These are phyloP conservation scores for Strombidium stylifer DNA, from an alignment of 73 alveolate species.

Conservation along the genomic window DNA sequence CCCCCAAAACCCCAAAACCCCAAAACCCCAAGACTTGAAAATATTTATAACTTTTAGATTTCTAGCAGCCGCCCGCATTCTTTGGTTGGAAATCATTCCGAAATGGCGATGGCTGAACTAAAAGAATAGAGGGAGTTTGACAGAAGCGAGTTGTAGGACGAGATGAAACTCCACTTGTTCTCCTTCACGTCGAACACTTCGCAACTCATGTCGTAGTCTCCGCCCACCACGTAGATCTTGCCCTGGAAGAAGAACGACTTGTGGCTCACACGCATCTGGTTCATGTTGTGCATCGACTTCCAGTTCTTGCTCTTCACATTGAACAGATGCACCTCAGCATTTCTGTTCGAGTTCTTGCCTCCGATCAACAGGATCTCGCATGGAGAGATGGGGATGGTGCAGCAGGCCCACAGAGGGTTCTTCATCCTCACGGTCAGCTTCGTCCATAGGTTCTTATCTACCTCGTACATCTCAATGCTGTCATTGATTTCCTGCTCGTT, in stretches of 20 bases:
- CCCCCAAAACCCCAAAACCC: too few species aligned
- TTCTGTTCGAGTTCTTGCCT: slow-evolving; percentile 44
- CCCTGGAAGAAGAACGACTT: slow-evolving; percentile 18
- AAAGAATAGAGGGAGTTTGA: slow-evolving; percentile 33
- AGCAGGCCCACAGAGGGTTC: slow-evolving; percentile 50
- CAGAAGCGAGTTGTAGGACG: slow-evolving; percentile 21
- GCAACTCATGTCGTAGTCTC: slow-evolving; percentile 31
- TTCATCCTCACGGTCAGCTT: slow-evolving; percentile 32
- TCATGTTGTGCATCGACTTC: slow-evolving; percentile 36
- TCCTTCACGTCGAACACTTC: slow-evolving; percentile 38
- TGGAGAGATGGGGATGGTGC: slow-evolving; percentile 29
- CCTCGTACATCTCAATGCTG: slow-evolving; percentile 33
- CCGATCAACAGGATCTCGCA: slow-evolving; percentile 36
- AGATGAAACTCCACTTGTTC: slow-evolving; percentile 32
- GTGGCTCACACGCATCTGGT: slow-evolving; percentile 24
- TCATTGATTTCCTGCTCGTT: slow-evolving; percentile 41
- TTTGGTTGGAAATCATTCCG: too few species aligned
- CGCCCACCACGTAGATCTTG: slow-evolving; percentile 33
- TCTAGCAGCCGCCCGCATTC: too few species aligned
- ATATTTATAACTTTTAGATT: too few species aligned
- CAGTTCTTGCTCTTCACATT: slow-evolving; percentile 27
- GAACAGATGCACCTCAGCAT: slow-evolving; percentile 46
- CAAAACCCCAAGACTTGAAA: too few species aligned
- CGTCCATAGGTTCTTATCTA: slow-evolving; percentile 28
- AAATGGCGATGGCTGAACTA: slow-evolving; percentile 25